Evolutionary conservation across 2,329 filamentous ascomycete species (phyloP).

Genomic region (Cryphonectria naterciae): DNA sequence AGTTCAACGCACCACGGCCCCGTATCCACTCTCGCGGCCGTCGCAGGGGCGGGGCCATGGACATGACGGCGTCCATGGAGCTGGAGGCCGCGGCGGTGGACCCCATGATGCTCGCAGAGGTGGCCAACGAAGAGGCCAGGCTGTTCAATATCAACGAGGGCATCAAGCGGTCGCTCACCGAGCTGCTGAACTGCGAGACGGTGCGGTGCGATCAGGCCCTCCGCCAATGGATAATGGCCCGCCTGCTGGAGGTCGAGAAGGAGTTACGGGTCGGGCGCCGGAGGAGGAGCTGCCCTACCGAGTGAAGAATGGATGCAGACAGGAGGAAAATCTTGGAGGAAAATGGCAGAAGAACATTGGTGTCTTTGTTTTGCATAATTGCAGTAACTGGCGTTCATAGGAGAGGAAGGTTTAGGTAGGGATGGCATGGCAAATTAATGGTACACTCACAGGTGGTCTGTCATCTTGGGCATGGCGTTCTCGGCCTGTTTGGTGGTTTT

Average conservation of each 20-base stretch:
- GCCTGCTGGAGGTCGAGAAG: conserved; percentile 64
- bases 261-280: conserved; percentile 59
- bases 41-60: conserved; percentile 38
- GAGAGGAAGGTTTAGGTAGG: not conserved
- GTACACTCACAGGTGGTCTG: not conserved
- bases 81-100: conserved; percentile 47
- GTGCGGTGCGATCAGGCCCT: conserved; percentile 56
- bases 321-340: too few species aligned
- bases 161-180: conserved; percentile 64
- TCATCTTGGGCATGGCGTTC: conserved; percentile 22
- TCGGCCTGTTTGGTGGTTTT: not conserved
- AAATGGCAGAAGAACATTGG: not conserved
- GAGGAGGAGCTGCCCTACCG: conserved; percentile 45
- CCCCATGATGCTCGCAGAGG: conserved; percentile 52
- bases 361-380: not conserved
- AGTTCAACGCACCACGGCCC: conserved; percentile 31
- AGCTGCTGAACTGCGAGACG: conserved; percentile 63
- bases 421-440: conserved; percentile 2
- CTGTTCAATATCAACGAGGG: conserved; percentile 62
- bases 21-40: conserved; percentile 33
- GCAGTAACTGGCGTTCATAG: not conserved
- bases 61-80: conserved; percentile 28
- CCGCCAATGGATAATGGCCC: conserved; percentile 62
- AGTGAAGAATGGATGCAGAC: conserved; percentile 27
- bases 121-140: conserved; percentile 57